Evolutionary conservation across 140 eudicot species (phyloP), one percentile per base, ranked within the genome.

Genomic region (Anethum foeniculum): DNA sequence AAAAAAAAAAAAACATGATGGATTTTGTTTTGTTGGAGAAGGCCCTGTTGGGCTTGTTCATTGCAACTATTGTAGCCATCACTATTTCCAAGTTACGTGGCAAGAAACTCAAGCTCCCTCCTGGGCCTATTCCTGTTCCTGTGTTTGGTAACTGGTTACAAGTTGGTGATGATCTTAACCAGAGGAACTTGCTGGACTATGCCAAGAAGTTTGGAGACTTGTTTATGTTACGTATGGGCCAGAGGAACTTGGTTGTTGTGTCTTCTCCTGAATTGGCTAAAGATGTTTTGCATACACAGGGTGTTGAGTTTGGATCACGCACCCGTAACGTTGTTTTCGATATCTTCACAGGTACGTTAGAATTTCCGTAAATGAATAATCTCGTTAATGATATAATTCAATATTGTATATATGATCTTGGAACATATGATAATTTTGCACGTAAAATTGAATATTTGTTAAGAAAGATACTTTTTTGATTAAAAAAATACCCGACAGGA

Each of bases 121-220:
- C 98, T 0, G 98, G 98, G 0, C 98, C 98, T 27, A 34, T 90
- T 13, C 91, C 97, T 0, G 92, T 91, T 1, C 98, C 98, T 5
- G 79, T 94, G 18, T 90, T 94, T 78, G 98, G 98, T 0, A 94
- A 90, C 86, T 94, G 98, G 98, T 85, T 94, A n/a, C 98, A 94
- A 71, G 93, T 92, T 41, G 98, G 98, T 1, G 97, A 94, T 78
- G 96, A 94, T 79, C 54, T 75, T 28, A 90, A 94, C 87, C 97
- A 94, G 81, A 87, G 93, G 1, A 88, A 92, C 79, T 80, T 94
- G 76, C 84, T 89, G 23, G 88, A 84, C 1, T 84, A 86, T n/a
- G 97, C 96, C 69, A 92, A 89, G 41, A 90, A 83, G 54, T 90
- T 90, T n/a, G 98, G 98, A 5, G 82, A 89, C 8, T 82, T 92